Conservation (phyloP, 768 basidiomycete genomes). For the Rhodotorula toruloides region DNA sequence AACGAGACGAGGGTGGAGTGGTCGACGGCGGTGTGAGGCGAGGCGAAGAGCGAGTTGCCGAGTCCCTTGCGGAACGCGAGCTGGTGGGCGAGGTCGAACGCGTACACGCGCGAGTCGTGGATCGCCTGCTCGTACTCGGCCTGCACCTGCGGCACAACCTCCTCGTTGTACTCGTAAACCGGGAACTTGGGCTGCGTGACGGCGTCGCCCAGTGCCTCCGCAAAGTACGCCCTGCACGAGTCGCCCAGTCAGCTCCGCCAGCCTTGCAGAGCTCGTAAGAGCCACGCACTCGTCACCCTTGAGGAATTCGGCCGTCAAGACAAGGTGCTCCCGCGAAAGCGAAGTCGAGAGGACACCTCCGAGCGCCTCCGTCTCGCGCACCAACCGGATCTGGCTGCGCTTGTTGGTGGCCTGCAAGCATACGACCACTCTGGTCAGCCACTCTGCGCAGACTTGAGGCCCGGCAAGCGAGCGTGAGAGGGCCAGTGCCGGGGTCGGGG, state of each 20-base stretch:
- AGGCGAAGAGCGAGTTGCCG: slow-evolving; percentile 80
- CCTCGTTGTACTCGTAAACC: slow-evolving; percentile 52
- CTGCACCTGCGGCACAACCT: slow-evolving; percentile 57
- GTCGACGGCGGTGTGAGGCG: slow-evolving; percentile 56
- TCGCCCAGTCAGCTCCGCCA: not conserved
- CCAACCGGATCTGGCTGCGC: slow-evolving; percentile 80
- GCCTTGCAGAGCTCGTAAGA: not conserved
- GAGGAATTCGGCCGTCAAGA: slow-evolving; percentile 89
- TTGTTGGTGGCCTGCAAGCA: slow-evolving; percentile 66
- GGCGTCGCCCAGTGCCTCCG: slow-evolving; percentile 78
- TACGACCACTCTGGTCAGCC: not conserved
- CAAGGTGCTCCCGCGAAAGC: slow-evolving; percentile 80
- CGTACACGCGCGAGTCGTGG: slow-evolving; percentile 60
- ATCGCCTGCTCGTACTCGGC: slow-evolving; percentile 63
- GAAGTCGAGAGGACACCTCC: slow-evolving; percentile 83
- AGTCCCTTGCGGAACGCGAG: slow-evolving; percentile 93
- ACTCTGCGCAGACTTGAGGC: not conserved
- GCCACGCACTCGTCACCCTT: slow-evolving; percentile 86
- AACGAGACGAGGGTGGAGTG: slow-evolving; percentile 58
- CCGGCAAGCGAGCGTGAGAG: not conserved
- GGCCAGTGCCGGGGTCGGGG: not conserved
- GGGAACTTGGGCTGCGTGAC: slow-evolving; percentile 69
- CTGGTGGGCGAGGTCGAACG: slow-evolving; percentile 79
- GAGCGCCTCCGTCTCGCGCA: slow-evolving; percentile 87
- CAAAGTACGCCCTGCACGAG: slow-evolving; percentile 68